Base-by-base conservation (phyloP, 2,329 filamentous ascomycete genomes). In the Nannizziopsis arthrosporioides region DNA sequence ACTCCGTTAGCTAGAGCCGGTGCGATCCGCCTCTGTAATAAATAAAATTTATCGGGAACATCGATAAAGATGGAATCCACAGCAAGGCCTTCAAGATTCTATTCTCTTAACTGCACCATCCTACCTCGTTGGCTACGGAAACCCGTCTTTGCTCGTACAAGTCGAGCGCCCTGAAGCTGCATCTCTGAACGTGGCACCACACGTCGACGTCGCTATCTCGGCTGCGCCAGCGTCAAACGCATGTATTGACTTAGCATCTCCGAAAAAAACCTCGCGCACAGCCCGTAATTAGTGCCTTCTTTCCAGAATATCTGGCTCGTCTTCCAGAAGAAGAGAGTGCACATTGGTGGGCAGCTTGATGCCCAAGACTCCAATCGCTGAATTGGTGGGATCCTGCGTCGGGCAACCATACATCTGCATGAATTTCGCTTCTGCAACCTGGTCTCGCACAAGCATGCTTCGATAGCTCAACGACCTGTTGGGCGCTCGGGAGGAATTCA, bases 121-220 rank as follows among this genome's bases (percentile, higher is more conserved):
- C 3, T 27, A 27, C 22, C 22, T 27, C 7, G 22, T 27, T 27
- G 22, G 22, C 7, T 27, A 27, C 3, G 22, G 22, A 27, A 27
- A 27, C 22, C 22, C 7, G 22, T 27, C 22, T 7, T 27, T 7
- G 22, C 22, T 27, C 7, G 22, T 27, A 27, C 7, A 27, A 7
- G 22, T 7, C 22, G 22, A 27, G 22, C 22, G 7, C 22, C 22
- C 7, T 27, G 22, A 27, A 27, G 12, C 35, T 15, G 35, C 35
- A 17, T 37, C 35, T 19, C 19, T 2, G 18, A 38, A 45, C 43
- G 43, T 45, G 43, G 43, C 43, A 38, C 43, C 43, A 45, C 35
- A 32, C 11, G 15, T 17, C 8, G 17, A 45, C 11, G 12, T 15
- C 34, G 19, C 30, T 14, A 12, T 15, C 6, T 32, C 34, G 19